A percentile compares a stretch with the other conserved stretches of the same genome.
Evolutionary conservation across 805 yeast species (phyloP).

Genomic region (Zygosaccharomyces bailii): DNA sequence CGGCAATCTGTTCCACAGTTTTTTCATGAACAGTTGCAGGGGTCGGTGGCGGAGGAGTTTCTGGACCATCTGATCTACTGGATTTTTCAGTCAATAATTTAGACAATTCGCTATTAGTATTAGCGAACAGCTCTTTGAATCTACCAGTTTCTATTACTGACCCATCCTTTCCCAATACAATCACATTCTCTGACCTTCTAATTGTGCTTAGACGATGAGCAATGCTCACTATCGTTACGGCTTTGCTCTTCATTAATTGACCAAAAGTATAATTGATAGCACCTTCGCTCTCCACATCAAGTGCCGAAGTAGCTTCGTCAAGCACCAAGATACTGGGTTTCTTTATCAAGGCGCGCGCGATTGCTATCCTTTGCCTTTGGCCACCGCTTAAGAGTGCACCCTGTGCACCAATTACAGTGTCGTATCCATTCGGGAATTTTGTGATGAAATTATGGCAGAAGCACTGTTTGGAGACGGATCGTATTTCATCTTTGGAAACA

Average conservation of each 20-base stretch:
- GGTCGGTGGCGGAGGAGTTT: constrained; percentile 6
- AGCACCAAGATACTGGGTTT: constrained; percentile 67
- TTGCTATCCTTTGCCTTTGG: constrained; percentile 81
- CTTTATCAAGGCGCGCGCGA: constrained; percentile 79
- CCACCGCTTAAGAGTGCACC: constrained; percentile 79
- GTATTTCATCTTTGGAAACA: constrained; percentile 51
- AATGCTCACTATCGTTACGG: constrained; percentile 78
- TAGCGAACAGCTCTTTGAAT: constrained; percentile 53
- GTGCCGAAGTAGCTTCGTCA: constrained; percentile 89
- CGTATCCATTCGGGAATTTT: constrained; percentile 60
- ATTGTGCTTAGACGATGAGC: constrained; percentile 94
- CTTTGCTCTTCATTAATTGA: constrained; percentile 52
- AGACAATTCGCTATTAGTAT: constrained; percentile 41
- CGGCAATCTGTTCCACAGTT: constrained; percentile 9
- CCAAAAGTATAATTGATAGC: constrained; percentile 80
- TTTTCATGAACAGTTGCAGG: constrained; percentile 9
- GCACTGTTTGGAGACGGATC: constrained; percentile 47
- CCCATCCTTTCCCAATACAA: constrained; percentile 80
- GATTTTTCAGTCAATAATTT: constrained; percentile 40
- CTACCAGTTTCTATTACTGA: constrained; percentile 73
- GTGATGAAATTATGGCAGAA: constrained; percentile 59
- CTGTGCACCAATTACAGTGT: constrained; percentile 68
- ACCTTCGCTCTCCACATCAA: constrained; percentile 69
- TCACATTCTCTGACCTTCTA: constrained; percentile 74
- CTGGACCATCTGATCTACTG: constrained; percentile 17